phyloP scores from a whole-genome alignment of 805 yeast genomes.

The Kodamaea fukazawae region DNA sequence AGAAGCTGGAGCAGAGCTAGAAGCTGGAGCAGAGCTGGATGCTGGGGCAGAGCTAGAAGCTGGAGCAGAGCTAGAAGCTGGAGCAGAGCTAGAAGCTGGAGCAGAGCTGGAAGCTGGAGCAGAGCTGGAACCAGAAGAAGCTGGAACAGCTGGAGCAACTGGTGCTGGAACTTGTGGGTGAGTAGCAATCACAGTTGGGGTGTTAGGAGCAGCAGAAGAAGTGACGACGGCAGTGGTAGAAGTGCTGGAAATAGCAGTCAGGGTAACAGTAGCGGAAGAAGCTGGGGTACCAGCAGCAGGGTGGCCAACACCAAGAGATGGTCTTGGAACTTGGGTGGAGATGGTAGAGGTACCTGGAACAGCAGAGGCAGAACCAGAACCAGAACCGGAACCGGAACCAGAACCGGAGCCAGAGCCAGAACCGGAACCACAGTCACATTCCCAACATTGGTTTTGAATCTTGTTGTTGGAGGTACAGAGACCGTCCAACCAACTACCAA shows the following conservation, averaged over 20 bases:
- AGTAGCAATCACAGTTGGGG: constrained; percentile 6
- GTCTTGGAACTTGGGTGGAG: constrained; percentile 1
- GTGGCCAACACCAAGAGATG: neutral
- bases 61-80: constrained; percentile 1
- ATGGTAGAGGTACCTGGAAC: neutral
- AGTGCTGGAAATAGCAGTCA: constrained; percentile 2
- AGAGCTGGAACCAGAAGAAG: constrained; percentile 5
- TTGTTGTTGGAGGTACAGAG: constrained; percentile 5
- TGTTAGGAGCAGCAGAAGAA: constrained; percentile 4
- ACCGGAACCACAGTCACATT: constrained; percentile 11
- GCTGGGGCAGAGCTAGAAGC: neutral
- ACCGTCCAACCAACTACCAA: constrained; percentile 1
- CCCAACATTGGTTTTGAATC: constrained; percentile 13
- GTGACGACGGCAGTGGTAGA: constrained; percentile 5
- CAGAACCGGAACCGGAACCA: constrained; percentile 3
- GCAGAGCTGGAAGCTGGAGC: constrained; percentile 5
- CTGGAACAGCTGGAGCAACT: constrained; percentile 5
- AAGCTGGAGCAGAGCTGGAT: constrained; percentile 4
- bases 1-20: constrained; percentile 1
- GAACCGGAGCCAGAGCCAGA: constrained; percentile 7
- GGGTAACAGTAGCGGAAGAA: constrained; percentile 5
- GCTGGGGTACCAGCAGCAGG: constrained; percentile 5
- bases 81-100: constrained; percentile 6
- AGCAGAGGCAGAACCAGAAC: neutral
- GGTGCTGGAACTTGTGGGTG: constrained; percentile 1